These are phyloP conservation scores for Solanum pimpinellifolium DNA, from an alignment of 257 asterid genomes.

Conservation along the genomic window DNA sequence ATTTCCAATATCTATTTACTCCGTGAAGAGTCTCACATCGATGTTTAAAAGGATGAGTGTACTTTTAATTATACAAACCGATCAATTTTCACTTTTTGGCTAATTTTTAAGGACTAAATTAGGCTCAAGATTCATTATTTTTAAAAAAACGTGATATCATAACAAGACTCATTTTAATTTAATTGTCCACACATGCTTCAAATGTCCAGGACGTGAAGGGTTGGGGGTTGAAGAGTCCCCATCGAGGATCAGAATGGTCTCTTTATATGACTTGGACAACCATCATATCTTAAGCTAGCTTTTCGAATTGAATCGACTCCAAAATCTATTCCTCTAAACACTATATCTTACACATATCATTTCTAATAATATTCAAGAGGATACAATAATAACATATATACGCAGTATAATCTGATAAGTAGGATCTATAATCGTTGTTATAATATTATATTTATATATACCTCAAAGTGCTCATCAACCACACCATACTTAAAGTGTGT, in stretches of 20 bases:
- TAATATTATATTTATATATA: neutral
- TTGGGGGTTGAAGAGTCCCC: neutral
- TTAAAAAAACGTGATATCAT: no score
- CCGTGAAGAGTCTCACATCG: neutral
- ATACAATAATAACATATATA: neutral
- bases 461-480: slow-evolving; percentile 76
- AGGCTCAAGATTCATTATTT: neutral
- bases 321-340: neutral
- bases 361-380: neutral
- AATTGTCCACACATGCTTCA: no score
- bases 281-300: neutral
- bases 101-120: neutral
- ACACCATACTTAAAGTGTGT: slow-evolving; percentile 62
- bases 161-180: neutral
- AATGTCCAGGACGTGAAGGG: neutral
- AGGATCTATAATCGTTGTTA: neutral
- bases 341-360: neutral
- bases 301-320: no score
- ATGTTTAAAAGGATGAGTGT: neutral
- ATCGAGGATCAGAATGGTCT: neutral
- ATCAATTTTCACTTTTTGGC: neutral
- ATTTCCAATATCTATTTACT: neutral
- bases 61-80: no score
- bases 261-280: neutral
- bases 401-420: neutral